phyloP scores from a whole-genome alignment of 179 eudicot genomes.

The Heliamphora pulchella region DNA sequence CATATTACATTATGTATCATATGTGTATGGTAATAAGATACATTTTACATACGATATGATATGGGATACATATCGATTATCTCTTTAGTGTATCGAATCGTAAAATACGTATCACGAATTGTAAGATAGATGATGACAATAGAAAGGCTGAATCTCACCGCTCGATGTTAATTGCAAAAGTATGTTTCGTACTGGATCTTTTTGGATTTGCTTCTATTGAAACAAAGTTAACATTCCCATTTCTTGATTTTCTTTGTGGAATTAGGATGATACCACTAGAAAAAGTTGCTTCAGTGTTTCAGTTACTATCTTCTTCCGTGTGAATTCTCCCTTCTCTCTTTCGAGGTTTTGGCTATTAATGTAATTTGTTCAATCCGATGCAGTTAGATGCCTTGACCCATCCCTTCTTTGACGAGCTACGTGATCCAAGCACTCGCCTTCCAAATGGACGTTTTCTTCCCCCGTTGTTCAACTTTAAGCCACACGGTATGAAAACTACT shows the following conservation, averaged over 20 bases:
- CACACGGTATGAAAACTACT: constrained; percentile 34
- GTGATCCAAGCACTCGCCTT: constrained; percentile 42
- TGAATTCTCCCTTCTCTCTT: not conserved
- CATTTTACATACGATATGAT: no score
- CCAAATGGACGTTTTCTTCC: constrained; percentile 56
- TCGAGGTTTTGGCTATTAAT: not conserved
- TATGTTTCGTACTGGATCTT: not conserved
- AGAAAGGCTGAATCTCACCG: not conserved
- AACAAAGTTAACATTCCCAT: not conserved
- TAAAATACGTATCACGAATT: no score
- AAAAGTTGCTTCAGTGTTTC: not conserved
- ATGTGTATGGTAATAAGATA: no score
- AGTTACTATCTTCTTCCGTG: not conserved
- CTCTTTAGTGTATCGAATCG: no score
- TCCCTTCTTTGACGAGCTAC: constrained; percentile 51
- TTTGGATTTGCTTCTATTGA: not conserved
- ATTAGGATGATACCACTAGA: not conserved
- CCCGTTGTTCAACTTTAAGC: constrained; percentile 48
- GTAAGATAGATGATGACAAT: no score
- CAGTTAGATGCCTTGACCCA: constrained; percentile 46
- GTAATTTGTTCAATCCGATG: constrained; percentile 10
- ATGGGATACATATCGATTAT: no score
- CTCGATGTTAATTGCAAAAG: not conserved
- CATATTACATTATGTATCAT: no score
- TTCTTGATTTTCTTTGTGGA: constrained; percentile 4